Conservation (phyloP, 148 eudicot species). For the Silene latifolia region DNA sequence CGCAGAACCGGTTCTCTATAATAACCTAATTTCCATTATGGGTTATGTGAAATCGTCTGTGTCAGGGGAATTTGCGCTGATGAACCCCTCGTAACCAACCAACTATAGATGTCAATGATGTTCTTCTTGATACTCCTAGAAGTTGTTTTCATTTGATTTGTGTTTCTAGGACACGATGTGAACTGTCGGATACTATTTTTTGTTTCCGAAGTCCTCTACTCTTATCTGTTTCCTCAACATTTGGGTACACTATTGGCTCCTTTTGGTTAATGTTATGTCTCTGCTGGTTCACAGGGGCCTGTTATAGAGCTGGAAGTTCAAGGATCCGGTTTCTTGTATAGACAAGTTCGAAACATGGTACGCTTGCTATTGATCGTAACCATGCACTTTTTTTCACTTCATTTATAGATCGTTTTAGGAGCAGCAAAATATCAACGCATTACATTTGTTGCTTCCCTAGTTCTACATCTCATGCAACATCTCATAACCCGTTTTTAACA, state of each 20-base stretch:
- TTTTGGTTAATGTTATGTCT: background rate
- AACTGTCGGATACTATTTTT: background rate
- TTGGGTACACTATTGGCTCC: background rate
- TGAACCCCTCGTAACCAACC: background rate
- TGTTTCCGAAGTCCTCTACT: background rate
- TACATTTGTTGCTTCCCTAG: background rate
- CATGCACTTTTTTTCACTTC: background rate
- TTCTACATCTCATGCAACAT: background rate
- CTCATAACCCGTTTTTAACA: background rate
- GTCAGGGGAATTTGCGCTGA: background rate
- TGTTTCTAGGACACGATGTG: background rate
- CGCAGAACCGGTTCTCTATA: background rate
- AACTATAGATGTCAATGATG: background rate
- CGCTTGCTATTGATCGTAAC: background rate
- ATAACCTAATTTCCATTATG: background rate
- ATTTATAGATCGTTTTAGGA: background rate
- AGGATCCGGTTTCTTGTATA: conserved; percentile 91
- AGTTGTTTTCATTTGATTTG: background rate
- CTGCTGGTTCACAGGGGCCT: conserved; percentile 57
- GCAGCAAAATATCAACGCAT: background rate
- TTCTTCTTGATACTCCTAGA: background rate
- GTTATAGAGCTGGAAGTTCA: conserved; percentile 86
- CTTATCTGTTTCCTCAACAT: background rate
- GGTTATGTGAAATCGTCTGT: background rate
- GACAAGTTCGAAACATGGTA: conserved; percentile 98